phyloP scores from a whole-genome alignment of 2,329 filamentous ascomycete species.

The Penicillium sp. region DNA sequence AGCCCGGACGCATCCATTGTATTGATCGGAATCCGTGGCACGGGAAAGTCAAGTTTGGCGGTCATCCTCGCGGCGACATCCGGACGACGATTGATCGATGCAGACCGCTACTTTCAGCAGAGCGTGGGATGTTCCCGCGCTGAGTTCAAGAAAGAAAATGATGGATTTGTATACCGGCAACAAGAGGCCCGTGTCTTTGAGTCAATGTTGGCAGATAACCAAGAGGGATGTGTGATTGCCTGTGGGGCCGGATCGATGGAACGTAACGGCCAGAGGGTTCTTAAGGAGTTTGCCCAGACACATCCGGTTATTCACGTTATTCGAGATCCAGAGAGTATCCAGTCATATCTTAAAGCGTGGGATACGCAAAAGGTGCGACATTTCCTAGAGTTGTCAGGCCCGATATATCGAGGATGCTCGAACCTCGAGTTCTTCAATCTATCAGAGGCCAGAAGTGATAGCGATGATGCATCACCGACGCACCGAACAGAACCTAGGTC shows the following conservation, averaged over 20 bases:
- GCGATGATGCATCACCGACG: constrained; percentile 21
- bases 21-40: constrained; percentile 62
- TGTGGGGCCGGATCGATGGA: constrained; percentile 63
- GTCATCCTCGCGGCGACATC: constrained; percentile 66
- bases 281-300: constrained; percentile 54
- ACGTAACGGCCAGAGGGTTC: constrained; percentile 50
- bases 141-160: constrained; percentile 56
- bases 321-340: constrained; percentile 57
- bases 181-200: constrained; percentile 56
- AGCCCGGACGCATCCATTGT: constrained; percentile 60
- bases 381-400: constrained; percentile 44
- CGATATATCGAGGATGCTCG: constrained; percentile 56
- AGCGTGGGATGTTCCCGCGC: constrained; percentile 54
- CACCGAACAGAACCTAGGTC: constrained; percentile 33
- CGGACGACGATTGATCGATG: constrained; percentile 59
- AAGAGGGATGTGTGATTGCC: constrained; percentile 58
- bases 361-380: constrained; percentile 50
- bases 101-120: constrained; percentile 60
- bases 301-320: constrained; percentile 65
- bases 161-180: constrained; percentile 53
- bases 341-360: constrained; percentile 52
- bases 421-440: constrained; percentile 72
- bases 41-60: constrained; percentile 66
- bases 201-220: constrained; percentile 51
- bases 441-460: constrained; percentile 45